These are phyloP conservation scores for Xenoacremonium recifei DNA, from an alignment of 2,329 filamentous ascomycete genomes.

Conservation along the genomic window DNA sequence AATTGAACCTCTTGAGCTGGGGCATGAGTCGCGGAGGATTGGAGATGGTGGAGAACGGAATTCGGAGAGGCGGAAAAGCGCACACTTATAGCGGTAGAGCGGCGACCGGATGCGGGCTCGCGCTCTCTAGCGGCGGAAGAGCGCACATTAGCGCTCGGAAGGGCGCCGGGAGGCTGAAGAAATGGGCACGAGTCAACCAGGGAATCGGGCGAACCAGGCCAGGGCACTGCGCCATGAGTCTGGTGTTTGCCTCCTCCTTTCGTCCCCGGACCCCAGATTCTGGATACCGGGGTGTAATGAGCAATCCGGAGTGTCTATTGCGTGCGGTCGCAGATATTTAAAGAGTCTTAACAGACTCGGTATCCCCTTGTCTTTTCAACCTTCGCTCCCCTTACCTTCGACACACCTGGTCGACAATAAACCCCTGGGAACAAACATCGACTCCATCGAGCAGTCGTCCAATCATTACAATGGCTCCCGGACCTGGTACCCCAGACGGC, in stretches of 20 bases:
- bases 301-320: not conserved
- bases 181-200: too few relatives aligned
- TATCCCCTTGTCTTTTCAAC: not conserved
- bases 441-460: not conserved
- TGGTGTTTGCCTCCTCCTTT: not conserved
- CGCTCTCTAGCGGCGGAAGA: not conserved
- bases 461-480: not conserved
- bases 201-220: not conserved
- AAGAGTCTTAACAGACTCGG: not conserved
- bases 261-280: not conserved
- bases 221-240: not conserved
- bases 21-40: not conserved
- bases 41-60: not conserved
- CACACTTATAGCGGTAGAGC: not conserved
- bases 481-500: not conserved
- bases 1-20: not conserved
- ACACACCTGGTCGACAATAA: not conserved
- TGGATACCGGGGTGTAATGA: not conserved
- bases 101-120: not conserved
- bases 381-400: not conserved
- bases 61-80: not conserved
- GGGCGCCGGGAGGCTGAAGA: too few relatives aligned
- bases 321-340: not conserved
- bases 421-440: not conserved
- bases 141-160: not conserved